Percentiles rank a stretch among this genome's conserved stretches.
phyloP scores from a whole-genome alignment of 495 filamentous ascomycete species.

The Oleoguttula mirabilis region DNA sequence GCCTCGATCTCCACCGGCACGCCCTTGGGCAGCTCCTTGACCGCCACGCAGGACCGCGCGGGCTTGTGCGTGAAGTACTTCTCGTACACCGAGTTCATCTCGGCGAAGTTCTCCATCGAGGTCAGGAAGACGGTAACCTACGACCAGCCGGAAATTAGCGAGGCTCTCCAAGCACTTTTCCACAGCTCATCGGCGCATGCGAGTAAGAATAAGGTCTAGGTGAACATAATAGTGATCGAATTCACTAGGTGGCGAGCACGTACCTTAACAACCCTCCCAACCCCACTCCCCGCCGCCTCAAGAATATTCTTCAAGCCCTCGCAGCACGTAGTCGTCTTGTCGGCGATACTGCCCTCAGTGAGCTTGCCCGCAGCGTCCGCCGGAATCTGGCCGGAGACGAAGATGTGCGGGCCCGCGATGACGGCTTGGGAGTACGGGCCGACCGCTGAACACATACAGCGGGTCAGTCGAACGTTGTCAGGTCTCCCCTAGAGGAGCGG shows the following conservation, averaged over 20 bases:
- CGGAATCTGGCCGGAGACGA: slow-evolving; percentile 88
- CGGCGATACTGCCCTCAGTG: slow-evolving; percentile 60
- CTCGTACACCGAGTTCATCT: slow-evolving; percentile 82
- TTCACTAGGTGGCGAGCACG: background rate
- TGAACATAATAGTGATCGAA: background rate
- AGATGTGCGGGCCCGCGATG: slow-evolving; percentile 69
- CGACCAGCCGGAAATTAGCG: too few species aligned
- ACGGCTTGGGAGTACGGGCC: slow-evolving; percentile 69
- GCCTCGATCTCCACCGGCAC: slow-evolving; percentile 91
- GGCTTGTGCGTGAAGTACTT: slow-evolving; percentile 82
- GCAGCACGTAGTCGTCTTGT: slow-evolving; percentile 64
- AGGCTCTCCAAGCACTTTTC: too few species aligned
- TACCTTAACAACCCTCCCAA: slow-evolving; percentile 68
- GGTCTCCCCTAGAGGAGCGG: background rate
- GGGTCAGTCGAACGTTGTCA: slow-evolving; percentile 4
- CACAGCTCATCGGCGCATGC: too few species aligned
- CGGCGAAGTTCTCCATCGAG: slow-evolving; percentile 72
- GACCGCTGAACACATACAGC: slow-evolving; percentile 16
- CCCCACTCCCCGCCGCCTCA: slow-evolving; percentile 59
- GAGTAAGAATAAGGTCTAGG: too few species aligned
- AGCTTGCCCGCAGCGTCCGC: slow-evolving; percentile 63
- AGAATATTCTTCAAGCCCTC: slow-evolving; percentile 69
- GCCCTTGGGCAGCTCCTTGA: slow-evolving; percentile 77
- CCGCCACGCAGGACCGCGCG: slow-evolving; percentile 84
- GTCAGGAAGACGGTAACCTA: slow-evolving; percentile 57